Conservation (phyloP, 169 alveolate species). For the Plasmodium vivax region DNA sequence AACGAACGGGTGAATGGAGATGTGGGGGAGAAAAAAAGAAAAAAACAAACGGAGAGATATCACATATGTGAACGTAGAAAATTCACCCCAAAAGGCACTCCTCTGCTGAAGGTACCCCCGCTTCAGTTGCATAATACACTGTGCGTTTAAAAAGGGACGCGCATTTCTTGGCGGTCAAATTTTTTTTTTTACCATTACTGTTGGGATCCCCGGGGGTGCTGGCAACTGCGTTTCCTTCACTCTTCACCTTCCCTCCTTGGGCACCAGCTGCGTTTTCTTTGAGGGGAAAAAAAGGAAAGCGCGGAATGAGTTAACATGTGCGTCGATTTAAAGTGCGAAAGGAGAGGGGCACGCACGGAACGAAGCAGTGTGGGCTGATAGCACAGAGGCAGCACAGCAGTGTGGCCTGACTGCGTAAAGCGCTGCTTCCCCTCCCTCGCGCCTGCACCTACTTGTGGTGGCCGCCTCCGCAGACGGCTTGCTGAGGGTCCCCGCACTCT, state of each 20-base stretch:
- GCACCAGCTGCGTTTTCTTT: neutral
- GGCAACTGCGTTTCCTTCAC: neutral
- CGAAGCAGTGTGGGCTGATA: too few species aligned
- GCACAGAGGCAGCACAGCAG: neutral
- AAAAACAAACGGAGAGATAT: neutral
- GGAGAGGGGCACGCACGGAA: neutral
- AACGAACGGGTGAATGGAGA: neutral
- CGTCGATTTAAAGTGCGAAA: neutral
- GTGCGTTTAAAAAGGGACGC: neutral
- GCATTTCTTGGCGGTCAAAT: neutral
- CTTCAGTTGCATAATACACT: neutral
- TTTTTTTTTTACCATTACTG: conserved; percentile 20
- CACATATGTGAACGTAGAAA: neutral
- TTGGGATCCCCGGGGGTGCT: neutral
- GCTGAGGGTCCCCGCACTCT: conserved; percentile 38
- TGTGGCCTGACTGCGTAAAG: neutral
- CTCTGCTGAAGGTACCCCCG: neutral
- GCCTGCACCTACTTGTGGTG: neutral
- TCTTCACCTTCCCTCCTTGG: neutral
- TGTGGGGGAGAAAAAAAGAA: neutral
- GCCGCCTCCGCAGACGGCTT: neutral
- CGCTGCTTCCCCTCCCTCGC: neutral
- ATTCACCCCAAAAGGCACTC: neutral
- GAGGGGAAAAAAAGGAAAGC: neutral
- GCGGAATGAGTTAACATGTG: neutral